Evolutionary conservation across 352 stramenopile genomes (phyloP).

Genomic region (Globisporangium paddicum): DNA sequence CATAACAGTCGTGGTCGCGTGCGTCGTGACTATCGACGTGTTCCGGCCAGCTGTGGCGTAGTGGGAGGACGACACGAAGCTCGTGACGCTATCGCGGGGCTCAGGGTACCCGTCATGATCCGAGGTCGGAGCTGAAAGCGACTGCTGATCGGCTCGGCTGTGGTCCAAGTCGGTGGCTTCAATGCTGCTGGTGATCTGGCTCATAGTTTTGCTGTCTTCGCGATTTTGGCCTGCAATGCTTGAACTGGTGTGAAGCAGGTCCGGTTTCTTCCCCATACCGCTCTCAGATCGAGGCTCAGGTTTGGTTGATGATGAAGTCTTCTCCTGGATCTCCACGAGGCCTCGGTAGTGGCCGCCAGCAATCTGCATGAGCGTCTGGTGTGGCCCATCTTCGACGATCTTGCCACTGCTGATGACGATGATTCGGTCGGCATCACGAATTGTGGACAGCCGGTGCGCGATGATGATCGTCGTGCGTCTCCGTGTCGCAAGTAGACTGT

Average conservation of each 20-base stretch:
- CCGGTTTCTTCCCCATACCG: neutral
- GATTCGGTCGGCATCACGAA: constrained; percentile 62
- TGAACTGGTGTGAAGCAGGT: neutral
- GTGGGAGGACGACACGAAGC: neutral
- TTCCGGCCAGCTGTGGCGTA: neutral
- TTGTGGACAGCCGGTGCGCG: constrained; percentile 67
- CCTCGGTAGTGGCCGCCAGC: constrained; percentile 35
- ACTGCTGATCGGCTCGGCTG: neutral
- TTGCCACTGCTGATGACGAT: constrained; percentile 2
- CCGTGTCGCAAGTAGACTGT: constrained; percentile 37
- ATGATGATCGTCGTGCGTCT: constrained; percentile 61
- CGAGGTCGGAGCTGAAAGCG: neutral
- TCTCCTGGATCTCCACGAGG: constrained; percentile 22
- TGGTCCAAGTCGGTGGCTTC: neutral
- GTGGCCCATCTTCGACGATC: constrained; percentile 22
- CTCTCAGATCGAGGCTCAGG: neutral
- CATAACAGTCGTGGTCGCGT: neutral
- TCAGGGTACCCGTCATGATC: neutral
- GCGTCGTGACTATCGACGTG: neutral
- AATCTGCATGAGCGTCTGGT: constrained; percentile 83
- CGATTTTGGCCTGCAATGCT: neutral
- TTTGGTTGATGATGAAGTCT: neutral
- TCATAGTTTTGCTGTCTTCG: neutral
- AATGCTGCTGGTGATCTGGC: neutral
- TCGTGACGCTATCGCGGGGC: neutral